A percentile compares a stretch with the other conserved stretches of the same genome.
These are phyloP conservation scores for Trichosporon ovoides DNA, from an alignment of 1,284 basidiomycete species.

Conservation along the genomic window DNA sequence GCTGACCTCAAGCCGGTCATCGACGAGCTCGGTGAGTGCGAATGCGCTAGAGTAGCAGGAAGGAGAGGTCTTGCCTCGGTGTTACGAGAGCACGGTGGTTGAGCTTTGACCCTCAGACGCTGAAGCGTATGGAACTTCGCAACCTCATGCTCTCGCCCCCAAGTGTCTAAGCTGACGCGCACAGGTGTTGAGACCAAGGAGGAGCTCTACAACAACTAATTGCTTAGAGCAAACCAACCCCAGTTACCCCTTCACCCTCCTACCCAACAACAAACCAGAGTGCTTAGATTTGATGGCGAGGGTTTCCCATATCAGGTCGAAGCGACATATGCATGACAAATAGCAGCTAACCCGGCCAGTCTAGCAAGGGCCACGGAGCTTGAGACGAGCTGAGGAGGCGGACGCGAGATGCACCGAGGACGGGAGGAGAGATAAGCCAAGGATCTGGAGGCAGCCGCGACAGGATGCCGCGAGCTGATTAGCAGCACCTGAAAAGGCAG, in stretches of 20 bases:
- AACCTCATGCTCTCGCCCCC: too few relatives aligned
- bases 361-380: neutral
- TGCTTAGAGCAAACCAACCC: slow-evolving; percentile 14
- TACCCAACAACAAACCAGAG: neutral
- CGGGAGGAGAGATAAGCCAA: neutral
- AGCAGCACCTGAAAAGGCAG: neutral
- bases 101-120: neutral
- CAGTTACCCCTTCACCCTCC: neutral
- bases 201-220: slow-evolving; percentile 46
- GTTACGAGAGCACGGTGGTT: neutral
- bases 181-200: slow-evolving; percentile 47
- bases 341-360: neutral
- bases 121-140: neutral
- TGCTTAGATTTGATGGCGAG: slow-evolving; percentile 1
- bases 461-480: neutral
- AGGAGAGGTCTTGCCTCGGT: neutral
- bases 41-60: neutral
- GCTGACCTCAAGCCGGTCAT: slow-evolving; percentile 77
- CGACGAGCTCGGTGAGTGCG: slow-evolving; percentile 77
- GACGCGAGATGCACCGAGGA: neutral
- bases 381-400: neutral
- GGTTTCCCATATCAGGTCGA: neutral
- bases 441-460: neutral
- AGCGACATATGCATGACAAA: slow-evolving; percentile 7
- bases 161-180: neutral